Evolutionary conservation across 1,284 basidiomycete genomes (phyloP).

Genomic region (Melampsora allii-populina): DNA sequence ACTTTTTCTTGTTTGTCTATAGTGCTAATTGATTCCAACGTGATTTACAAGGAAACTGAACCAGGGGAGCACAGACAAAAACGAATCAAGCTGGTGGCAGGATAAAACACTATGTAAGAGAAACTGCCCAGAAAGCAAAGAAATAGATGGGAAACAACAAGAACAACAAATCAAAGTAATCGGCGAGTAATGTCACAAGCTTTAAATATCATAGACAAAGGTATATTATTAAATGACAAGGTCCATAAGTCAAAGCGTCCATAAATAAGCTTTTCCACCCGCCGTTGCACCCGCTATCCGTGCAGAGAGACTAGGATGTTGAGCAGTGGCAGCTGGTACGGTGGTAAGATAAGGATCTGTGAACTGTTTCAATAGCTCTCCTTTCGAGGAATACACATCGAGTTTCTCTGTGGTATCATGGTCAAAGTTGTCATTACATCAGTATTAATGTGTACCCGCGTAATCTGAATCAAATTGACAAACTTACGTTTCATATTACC

Average conservation of each 20-base stretch:
- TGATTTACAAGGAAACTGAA: too few species aligned
- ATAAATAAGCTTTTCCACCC: conserved; percentile 31
- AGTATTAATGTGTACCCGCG: not conserved
- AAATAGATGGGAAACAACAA: too few species aligned
- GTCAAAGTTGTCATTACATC: not conserved
- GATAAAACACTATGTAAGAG: too few species aligned
- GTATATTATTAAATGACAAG: not conserved
- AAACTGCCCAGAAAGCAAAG: too few species aligned
- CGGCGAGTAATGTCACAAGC: too few species aligned
- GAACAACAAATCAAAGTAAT: too few species aligned
- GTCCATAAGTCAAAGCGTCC: not conserved
- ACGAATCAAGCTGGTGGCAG: too few species aligned
- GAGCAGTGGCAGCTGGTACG: conserved; percentile 30
- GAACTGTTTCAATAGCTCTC: conserved; percentile 22
- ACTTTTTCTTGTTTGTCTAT: too few species aligned
- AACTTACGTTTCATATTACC: conserved; percentile 40
- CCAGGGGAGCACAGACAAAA: too few species aligned
- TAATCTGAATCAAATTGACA: not conserved
- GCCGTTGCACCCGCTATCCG: conserved; percentile 28
- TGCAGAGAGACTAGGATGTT: conserved; percentile 16
- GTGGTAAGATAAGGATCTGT: conserved; percentile 18
- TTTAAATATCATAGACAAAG: not conserved
- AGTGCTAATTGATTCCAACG: too few species aligned
- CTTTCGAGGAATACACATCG: conserved; percentile 27
- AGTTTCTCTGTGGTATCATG: conserved; percentile 11